A percentile compares a stretch with the other conserved stretches of the same genome.
Evolutionary conservation across 2,329 filamentous ascomycete species (phyloP).

Genomic region (Aureobasidium subglaciale): DNA sequence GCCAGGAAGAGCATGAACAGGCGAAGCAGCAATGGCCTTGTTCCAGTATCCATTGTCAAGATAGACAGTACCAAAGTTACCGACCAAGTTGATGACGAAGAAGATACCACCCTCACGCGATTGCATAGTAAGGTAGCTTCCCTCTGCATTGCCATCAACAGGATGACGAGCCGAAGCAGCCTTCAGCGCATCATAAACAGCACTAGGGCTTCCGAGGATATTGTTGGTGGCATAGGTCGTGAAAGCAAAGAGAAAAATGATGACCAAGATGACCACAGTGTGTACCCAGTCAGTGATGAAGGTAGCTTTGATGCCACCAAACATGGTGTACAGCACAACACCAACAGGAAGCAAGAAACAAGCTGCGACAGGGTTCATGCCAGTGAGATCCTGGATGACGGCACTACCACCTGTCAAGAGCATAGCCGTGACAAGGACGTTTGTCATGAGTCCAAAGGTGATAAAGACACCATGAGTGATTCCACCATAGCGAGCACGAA

Average conservation of each 20-base stretch:
- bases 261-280: constrained; percentile 74
- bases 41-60: constrained; percentile 63
- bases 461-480: constrained; percentile 71
- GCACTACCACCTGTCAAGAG: constrained; percentile 76
- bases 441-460: constrained; percentile 70
- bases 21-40: constrained; percentile 83
- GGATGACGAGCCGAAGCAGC: constrained; percentile 63
- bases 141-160: constrained; percentile 69
- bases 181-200: constrained; percentile 71
- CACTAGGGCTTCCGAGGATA: constrained; percentile 64
- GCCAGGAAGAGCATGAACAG: constrained; percentile 77
- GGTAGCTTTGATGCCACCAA: constrained; percentile 74
- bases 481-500: constrained; percentile 70
- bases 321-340: constrained; percentile 71
- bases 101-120: constrained; percentile 77
- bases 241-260: constrained; percentile 79
- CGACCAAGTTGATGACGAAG: constrained; percentile 75
- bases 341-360: constrained; percentile 77
- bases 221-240: constrained; percentile 71
- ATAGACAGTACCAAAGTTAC: constrained; percentile 63
- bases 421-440: constrained; percentile 80
- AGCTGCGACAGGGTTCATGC: constrained; percentile 69
- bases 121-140: constrained; percentile 81
- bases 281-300: constrained; percentile 83
- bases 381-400: constrained; percentile 64